phyloP scores from a whole-genome alignment of 371 early-diverging fungal species.

The Zychaea mexicana region DNA sequence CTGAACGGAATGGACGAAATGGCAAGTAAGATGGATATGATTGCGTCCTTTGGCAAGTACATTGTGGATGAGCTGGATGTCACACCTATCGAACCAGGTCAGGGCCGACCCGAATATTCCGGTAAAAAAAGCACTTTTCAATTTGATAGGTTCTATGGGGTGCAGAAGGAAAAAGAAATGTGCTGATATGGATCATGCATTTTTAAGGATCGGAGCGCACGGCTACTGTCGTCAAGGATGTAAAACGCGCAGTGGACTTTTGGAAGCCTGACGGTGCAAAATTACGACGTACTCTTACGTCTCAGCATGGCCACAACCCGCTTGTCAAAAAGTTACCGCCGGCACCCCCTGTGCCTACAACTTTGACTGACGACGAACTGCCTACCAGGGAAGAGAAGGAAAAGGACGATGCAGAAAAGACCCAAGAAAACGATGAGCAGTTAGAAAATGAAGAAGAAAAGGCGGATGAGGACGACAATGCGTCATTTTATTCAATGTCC shows the following conservation, averaged over 20 bases:
- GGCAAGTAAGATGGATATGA: conserved; percentile 43
- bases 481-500: not conserved
- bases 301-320: conserved; percentile 41
- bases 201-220: conserved; percentile 28
- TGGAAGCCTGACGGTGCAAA: conserved; percentile 43
- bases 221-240: conserved; percentile 32
- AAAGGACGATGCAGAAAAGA: not conserved
- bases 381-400: not conserved
- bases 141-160: too few relatives aligned
- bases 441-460: conserved; percentile 9
- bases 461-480: not conserved
- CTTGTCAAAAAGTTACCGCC: conserved; percentile 30
- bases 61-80: conserved; percentile 45
- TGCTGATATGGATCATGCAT: too few relatives aligned
- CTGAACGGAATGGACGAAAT: conserved; percentile 47
- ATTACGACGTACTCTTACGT: conserved; percentile 34
- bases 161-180: too few relatives aligned
- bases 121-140: too few relatives aligned
- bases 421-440: not conserved
- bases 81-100: conserved; percentile 27
- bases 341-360: conserved; percentile 15
- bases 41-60: conserved; percentile 46
- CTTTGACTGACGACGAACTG: not conserved
- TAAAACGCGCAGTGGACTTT: conserved; percentile 20
- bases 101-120: conserved; percentile 26